phyloP scores from a whole-genome alignment of 2,329 filamentous ascomycete species.

The Pseudocercospora fuligena region DNA sequence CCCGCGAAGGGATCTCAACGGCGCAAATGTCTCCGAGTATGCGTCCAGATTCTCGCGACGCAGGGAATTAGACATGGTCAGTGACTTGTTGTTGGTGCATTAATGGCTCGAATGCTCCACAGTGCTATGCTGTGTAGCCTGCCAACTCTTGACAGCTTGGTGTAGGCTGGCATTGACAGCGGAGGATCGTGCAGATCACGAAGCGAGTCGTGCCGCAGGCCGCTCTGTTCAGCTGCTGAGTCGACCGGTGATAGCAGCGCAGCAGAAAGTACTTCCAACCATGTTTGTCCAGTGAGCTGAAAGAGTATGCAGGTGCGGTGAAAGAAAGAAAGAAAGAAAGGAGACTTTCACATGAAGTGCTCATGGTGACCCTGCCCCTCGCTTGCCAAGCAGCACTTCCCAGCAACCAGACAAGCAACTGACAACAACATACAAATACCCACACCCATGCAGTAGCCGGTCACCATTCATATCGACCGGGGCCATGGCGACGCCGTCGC shows the following conservation, averaged over 20 bases:
- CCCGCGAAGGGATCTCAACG: too few relatives aligned
- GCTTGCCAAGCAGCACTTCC: background rate
- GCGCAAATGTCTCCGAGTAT: too few relatives aligned
- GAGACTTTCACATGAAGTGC: background rate
- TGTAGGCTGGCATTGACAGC: background rate
- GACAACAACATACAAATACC: background rate
- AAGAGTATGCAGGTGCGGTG: background rate
- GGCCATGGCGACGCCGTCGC: constrained; percentile 24
- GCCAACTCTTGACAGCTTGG: too few relatives aligned
- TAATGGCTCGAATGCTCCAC: too few relatives aligned
- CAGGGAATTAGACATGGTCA: too few relatives aligned
- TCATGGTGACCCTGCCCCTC: background rate
- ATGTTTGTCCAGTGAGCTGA: background rate
- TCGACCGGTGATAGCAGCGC: too few relatives aligned
- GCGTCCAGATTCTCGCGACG: too few relatives aligned
- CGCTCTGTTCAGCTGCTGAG: background rate
- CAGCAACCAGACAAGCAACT: background rate
- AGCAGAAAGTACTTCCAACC: too few relatives aligned
- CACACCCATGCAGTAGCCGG: background rate
- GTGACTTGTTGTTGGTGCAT: too few relatives aligned
- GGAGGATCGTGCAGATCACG: background rate
- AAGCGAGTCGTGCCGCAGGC: background rate
- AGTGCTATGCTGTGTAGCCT: too few relatives aligned
- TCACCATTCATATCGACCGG: background rate
- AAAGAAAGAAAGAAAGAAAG: background rate